Evolutionary conservation across 2,329 filamentous ascomycete genomes (phyloP), one percentile per base, ranked within the genome.

Genomic region (Epicoccum nigrum): DNA sequence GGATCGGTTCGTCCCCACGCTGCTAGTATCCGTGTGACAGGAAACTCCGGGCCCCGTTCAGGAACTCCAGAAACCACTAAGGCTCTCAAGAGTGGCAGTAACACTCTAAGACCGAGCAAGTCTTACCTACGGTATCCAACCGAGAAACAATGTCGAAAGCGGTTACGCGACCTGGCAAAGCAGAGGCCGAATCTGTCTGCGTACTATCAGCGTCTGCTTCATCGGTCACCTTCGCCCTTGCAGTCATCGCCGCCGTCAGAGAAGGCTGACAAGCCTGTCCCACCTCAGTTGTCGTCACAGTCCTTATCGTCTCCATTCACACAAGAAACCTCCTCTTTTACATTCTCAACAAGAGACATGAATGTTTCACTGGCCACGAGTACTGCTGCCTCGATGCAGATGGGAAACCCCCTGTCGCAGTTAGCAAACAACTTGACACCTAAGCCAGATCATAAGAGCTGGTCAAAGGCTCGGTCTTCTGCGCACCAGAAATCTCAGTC

Each of bases 191-290:
- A 79, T 6, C 80, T 87, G 41, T 81, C 83, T 28, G 83, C 84
- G 16, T 83, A 87, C 62, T 87, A 87, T 64, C 83, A 86, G 64
- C 79, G 85, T 53, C 76, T 87, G 60, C 75, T 87, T 55, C 78
- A 79, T 30, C 77, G 83, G 44, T 86, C 81, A 46, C 84, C 85
- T 9, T 86, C 84, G 19, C 84, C 84, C 2, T 78, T 83, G 60
- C 69, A 77, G 23, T 74, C 71, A 9, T 73, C 72, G 23, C 69
- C 70, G n/a, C 64, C 70, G 4, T 58, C 54, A 9, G 64, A 66
- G 34, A 50, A 75, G 11, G 53, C 59, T 4, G 45, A 48, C 34
- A 30, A 34, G 21, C 43, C 46, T 1, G 37, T 42, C 6, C 55
- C 37, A 9, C 40, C 34, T 12, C 40, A 41, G 25, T 41, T 40